Percentiles rank a stretch among this genome's conserved stretches.
Conservation (phyloP, 345 rosid genomes). For the Clausena lansium region DNA sequence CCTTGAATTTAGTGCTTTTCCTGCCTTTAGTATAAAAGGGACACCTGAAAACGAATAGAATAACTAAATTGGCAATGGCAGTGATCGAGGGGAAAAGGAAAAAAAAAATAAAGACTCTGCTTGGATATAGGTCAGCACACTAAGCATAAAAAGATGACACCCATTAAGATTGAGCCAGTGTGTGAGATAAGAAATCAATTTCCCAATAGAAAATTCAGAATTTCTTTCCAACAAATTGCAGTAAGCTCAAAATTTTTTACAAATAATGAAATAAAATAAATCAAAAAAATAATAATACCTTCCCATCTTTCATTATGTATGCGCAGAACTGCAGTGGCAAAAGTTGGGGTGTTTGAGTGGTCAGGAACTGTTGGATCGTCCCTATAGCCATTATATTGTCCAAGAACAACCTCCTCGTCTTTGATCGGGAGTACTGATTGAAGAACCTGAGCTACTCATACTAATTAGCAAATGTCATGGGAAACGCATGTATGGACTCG, state of each 20-base stretch:
- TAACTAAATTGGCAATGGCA: neutral
- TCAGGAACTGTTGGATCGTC: constrained; percentile 97
- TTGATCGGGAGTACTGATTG: constrained; percentile 87
- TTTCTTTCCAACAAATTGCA: neutral
- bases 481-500: neutral
- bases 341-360: constrained; percentile 88
- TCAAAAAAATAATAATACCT: constrained; percentile 42
- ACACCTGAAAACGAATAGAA: constrained; percentile 59
- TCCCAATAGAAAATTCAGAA: constrained; percentile 10
- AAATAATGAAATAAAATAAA: constrained; percentile 17
- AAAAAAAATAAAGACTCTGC: neutral
- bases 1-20: constrained; percentile 93
- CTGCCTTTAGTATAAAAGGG: constrained; percentile 94
- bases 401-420: constrained; percentile 94
- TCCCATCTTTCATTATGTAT: constrained; percentile 99
- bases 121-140: neutral
- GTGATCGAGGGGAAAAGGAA: neutral
- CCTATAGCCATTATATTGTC: constrained; percentile 88
- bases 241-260: neutral
- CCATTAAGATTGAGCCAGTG: neutral
- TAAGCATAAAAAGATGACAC: constrained; percentile 1
- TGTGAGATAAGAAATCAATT: neutral
- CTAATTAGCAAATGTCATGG: constrained; percentile 17
- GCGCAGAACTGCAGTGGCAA: constrained; percentile 78
- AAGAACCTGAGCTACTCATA: constrained; percentile 63